Evolutionary conservation across 768 basidiomycete species (phyloP).

Genomic region (Termitomyces sp.): DNA sequence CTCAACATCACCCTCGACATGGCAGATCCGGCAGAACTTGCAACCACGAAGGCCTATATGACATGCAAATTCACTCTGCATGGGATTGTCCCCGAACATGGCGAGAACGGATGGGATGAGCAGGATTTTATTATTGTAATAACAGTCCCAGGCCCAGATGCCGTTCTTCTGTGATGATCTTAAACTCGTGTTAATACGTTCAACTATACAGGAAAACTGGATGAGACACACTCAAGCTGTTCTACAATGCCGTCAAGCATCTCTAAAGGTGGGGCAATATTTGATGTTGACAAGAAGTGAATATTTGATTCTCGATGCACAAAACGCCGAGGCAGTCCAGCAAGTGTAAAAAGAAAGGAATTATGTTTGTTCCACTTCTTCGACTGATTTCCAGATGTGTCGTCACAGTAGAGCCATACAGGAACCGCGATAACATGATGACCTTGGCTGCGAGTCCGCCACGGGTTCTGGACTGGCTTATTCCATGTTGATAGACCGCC

Average conservation of each 20-base stretch:
- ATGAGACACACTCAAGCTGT: background rate
- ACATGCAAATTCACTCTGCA: constrained; percentile 42
- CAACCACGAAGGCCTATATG: constrained; percentile 38
- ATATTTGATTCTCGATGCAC: constrained; percentile 23
- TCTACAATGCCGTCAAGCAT: constrained; percentile 17
- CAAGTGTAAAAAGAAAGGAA: constrained; percentile 23
- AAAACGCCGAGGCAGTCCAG: constrained; percentile 21
- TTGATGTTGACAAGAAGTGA: constrained; percentile 29
- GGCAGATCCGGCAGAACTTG: constrained; percentile 39
- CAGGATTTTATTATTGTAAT: constrained; percentile 16
- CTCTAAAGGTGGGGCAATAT: constrained; percentile 27
- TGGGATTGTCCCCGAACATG: constrained; percentile 42
- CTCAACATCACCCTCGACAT: constrained; percentile 24
- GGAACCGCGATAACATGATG: background rate
- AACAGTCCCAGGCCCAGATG: too few relatives aligned
- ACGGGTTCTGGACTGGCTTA: background rate
- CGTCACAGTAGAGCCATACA: constrained; percentile 6
- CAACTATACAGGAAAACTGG: too few relatives aligned
- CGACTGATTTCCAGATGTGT: constrained; percentile 27
- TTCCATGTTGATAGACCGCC: too few relatives aligned
- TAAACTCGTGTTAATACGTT: too few relatives aligned
- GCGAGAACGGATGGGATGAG: constrained; percentile 27
- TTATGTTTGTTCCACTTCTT: constrained; percentile 36
- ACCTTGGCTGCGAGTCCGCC: background rate
- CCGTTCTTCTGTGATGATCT: too few relatives aligned